Conservation (phyloP, 768 basidiomycete species). For the Suillus lakei region DNA sequence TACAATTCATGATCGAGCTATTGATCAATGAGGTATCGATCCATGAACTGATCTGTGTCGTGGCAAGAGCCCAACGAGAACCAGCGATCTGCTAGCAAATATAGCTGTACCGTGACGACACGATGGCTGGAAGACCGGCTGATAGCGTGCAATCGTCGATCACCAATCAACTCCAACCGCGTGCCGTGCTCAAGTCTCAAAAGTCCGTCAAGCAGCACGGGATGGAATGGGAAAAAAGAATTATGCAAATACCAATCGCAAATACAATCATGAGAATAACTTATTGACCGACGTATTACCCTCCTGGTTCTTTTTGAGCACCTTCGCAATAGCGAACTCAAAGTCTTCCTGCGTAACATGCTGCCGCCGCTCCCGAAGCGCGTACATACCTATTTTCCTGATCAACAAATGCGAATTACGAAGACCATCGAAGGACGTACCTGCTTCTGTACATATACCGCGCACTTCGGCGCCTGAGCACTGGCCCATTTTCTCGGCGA, state of each 20-base stretch:
- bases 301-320: conserved; percentile 96
- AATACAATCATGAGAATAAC: conserved; percentile 75
- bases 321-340: conserved; percentile 98
- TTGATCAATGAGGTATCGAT: background rate
- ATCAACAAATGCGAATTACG: conserved; percentile 4
- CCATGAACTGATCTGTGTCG: background rate
- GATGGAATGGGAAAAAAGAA: background rate
- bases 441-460: conserved; percentile 97
- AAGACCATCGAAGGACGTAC: conserved; percentile 42
- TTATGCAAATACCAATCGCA: background rate
- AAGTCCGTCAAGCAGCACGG: background rate
- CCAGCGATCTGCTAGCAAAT: background rate
- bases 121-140: background rate
- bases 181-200: background rate
- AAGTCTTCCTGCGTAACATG: conserved; percentile 99
- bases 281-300: conserved; percentile 94
- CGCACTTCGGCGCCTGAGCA: conserved; percentile 98
- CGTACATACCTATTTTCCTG: conserved; percentile 81
- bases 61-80: too few relatives aligned
- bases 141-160: background rate
- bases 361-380: conserved; percentile 90
- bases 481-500: conserved; percentile 99
- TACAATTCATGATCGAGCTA: background rate
- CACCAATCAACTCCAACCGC: background rate
- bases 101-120: background rate